A percentile compares a stretch with the other conserved stretches of the same genome.
Conservation (phyloP, 192 early-diverging fungal genomes). For the Rhizophagus sp. region DNA sequence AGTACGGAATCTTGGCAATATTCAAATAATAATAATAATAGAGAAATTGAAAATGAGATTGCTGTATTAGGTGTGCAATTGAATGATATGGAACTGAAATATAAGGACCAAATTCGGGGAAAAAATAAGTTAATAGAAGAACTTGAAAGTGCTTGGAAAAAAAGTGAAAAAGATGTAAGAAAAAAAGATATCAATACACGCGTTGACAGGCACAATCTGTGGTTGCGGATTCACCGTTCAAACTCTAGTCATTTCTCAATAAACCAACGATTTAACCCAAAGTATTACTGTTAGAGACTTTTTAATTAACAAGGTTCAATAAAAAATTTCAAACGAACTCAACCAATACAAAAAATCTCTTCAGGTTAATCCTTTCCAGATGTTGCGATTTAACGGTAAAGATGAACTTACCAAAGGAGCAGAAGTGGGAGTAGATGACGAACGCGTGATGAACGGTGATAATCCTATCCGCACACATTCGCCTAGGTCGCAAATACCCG, state of each 20-base stretch:
- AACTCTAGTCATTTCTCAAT: slow-evolving; percentile 10
- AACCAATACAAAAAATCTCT: slow-evolving; percentile 9
- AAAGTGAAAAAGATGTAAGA: slow-evolving; percentile 4
- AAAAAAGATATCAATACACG: not conserved
- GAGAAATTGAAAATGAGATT: slow-evolving; percentile 22
- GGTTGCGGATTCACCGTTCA: slow-evolving; percentile 25
- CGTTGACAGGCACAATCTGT: slow-evolving; percentile 2
- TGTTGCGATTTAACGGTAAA: slow-evolving; percentile 25
- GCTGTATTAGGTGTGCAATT: not conserved
- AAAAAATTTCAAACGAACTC: slow-evolving; percentile 4
- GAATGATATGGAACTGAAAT: slow-evolving; percentile 12
- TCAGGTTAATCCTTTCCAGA: slow-evolving; percentile 30
- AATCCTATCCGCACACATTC: no score
- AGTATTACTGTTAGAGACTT: not conserved
- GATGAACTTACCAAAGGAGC: slow-evolving; percentile 13
- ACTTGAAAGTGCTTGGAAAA: slow-evolving; percentile 13
- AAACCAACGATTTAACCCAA: not conserved
- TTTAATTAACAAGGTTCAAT: not conserved
- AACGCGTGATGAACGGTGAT: slow-evolving; percentile 31
- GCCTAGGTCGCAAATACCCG: no score
- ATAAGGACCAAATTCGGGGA: slow-evolving; percentile 16
- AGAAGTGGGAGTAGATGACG: slow-evolving; percentile 15
- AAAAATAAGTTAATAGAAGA: slow-evolving; percentile 21
- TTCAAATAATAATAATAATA: not conserved
- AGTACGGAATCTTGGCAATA: slow-evolving; percentile 13